Conservation (phyloP, 371 early-diverging fungal genomes). For the Chytridium lagenaria region DNA sequence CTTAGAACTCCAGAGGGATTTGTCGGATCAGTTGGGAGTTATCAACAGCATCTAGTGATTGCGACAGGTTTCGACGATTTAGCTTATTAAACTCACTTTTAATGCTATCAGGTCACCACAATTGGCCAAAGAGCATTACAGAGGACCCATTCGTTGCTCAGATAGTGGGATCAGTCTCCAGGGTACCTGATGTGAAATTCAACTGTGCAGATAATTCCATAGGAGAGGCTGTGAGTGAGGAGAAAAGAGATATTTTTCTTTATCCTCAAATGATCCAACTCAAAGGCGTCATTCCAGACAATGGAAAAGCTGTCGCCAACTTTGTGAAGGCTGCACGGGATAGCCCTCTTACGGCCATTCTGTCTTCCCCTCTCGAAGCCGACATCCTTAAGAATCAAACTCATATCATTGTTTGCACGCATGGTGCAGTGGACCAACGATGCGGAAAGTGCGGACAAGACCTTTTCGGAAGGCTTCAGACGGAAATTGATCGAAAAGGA, state of each 20-base stretch:
- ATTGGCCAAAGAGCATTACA: slow-evolving; percentile 2
- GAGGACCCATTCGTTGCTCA: slow-evolving; percentile 1
- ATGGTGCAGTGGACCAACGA: slow-evolving; percentile 27
- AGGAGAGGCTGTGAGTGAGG: not conserved
- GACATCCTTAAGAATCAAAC: not conserved
- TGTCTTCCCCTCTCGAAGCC: not conserved
- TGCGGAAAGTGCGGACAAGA: slow-evolving; percentile 30
- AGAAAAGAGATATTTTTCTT: slow-evolving; percentile 14
- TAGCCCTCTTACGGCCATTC: not conserved
- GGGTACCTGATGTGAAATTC: slow-evolving; percentile 11
- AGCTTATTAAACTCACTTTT: not conserved
- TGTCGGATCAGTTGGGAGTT: not conserved
- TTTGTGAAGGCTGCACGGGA: slow-evolving; percentile 17
- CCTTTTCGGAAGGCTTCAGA: not conserved
- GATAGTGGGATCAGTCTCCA: not conserved
- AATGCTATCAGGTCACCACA: slow-evolving; percentile 2
- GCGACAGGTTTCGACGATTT: not conserved
- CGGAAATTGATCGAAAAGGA: not conserved
- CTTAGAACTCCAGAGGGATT: not conserved
- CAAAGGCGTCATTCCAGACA: slow-evolving; percentile 1
- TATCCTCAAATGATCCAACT: slow-evolving; percentile 29
- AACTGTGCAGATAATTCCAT: slow-evolving; percentile 10
- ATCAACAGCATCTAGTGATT: slow-evolving; percentile 4
- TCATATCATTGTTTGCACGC: slow-evolving; percentile 36
- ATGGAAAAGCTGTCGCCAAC: slow-evolving; percentile 2